Conservation (phyloP, 306 rosid genomes). For the Herpetospermum pedunculosum region DNA sequence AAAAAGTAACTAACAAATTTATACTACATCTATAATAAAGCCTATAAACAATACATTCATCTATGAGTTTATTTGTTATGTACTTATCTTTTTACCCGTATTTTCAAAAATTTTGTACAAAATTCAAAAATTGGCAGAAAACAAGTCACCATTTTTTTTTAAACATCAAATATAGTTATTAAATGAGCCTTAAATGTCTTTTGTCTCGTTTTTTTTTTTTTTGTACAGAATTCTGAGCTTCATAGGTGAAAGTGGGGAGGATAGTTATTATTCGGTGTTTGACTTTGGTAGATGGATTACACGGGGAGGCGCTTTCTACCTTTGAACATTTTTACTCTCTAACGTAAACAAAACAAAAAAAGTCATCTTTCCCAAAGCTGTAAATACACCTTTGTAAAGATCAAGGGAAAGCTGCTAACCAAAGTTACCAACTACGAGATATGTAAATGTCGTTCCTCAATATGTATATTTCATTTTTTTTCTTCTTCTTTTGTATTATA, state of each 20-base stretch:
- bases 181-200: too few species aligned
- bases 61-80: too few species aligned
- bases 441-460: background rate
- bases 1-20: too few species aligned
- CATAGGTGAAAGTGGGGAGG: background rate
- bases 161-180: too few species aligned
- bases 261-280: background rate
- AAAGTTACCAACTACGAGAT: background rate
- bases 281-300: background rate
- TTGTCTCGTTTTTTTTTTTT: too few species aligned
- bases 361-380: background rate
- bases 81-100: too few species aligned
- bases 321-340: background rate
- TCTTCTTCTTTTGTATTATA: background rate
- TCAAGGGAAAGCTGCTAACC: background rate
- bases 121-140: too few species aligned
- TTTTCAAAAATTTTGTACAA: too few species aligned
- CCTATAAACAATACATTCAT: too few species aligned
- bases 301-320: background rate
- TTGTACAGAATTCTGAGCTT: background rate
- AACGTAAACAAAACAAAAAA: too few species aligned
- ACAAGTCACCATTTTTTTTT: too few species aligned
- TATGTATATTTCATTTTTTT: background rate
- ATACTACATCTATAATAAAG: too few species aligned
- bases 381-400: background rate